A percentile compares a stretch with the other conserved stretches of the same genome.
These are phyloP conservation scores for Puccinia novopanici DNA, from an alignment of 1,284 basidiomycete species.

Conservation along the genomic window DNA sequence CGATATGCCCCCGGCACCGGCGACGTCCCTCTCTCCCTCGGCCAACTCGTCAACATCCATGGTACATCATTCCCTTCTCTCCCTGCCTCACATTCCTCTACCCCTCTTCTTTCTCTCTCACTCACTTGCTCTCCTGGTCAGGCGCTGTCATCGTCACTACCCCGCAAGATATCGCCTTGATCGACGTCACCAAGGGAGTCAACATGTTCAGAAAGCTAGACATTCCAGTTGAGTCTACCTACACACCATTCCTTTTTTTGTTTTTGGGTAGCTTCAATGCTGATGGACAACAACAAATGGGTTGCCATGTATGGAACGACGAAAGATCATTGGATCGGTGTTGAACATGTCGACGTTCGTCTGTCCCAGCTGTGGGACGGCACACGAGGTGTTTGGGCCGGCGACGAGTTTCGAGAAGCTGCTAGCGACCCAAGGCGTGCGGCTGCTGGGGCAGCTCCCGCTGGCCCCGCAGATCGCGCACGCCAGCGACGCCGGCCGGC, in stretches of 20 bases:
- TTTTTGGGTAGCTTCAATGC: neutral
- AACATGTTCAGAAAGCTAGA: conserved; percentile 87
- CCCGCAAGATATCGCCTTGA: conserved; percentile 89
- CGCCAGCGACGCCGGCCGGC: conserved; percentile 72
- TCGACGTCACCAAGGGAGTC: conserved; percentile 89
- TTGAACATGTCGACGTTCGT: conserved; percentile 88
- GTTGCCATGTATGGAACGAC: neutral
- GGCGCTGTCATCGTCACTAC: conserved; percentile 91
- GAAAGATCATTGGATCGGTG: conserved; percentile 81
- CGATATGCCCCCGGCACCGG: conserved; percentile 98
- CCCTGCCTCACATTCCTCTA: neutral
- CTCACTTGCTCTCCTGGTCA: conserved; percentile 57
- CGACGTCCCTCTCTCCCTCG: conserved; percentile 88
- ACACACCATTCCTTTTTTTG: neutral
- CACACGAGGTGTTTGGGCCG: conserved; percentile 78
- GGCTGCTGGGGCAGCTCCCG: conserved; percentile 80
- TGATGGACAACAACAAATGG: neutral
- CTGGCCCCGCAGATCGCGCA: conserved; percentile 75
- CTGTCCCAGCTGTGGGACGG: conserved; percentile 73
- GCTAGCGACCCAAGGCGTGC: conserved; percentile 67
- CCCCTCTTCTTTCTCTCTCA: neutral
- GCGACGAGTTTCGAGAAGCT: conserved; percentile 69
- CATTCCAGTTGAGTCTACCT: conserved; percentile 69
- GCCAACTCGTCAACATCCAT: conserved; percentile 83
- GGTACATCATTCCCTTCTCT: conserved; percentile 64